Percentiles rank a stretch among this genome's conserved stretches.
phyloP scores from a whole-genome alignment of 1,139 yeast genomes.

The Dujonia santamariae region DNA sequence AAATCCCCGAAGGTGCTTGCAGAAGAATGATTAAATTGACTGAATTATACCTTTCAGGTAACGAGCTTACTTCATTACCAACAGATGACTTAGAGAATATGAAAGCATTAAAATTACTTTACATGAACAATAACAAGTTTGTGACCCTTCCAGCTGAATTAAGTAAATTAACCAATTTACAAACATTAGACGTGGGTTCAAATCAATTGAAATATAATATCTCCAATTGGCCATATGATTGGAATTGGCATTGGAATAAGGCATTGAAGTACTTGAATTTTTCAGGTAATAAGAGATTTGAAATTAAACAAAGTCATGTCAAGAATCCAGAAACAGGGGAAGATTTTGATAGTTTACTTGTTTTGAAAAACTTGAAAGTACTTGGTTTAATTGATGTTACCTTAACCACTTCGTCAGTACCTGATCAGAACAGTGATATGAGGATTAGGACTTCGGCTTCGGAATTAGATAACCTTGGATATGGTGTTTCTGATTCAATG shows the following conservation, averaged over 20 bases:
- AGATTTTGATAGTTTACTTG: slow-evolving; percentile 74
- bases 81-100: slow-evolving; percentile 77
- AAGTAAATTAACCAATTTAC: slow-evolving; percentile 61
- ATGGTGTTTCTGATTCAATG: slow-evolving; percentile 88
- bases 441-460: slow-evolving; percentile 95
- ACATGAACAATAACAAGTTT: slow-evolving; percentile 79
- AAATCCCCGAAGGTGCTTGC: slow-evolving; percentile 73
- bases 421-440: slow-evolving; percentile 80
- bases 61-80: slow-evolving; percentile 73
- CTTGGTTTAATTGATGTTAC: slow-evolving; percentile 95
- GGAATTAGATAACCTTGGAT: slow-evolving; percentile 69
- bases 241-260: slow-evolving; percentile 94
- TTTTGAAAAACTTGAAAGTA: slow-evolving; percentile 65
- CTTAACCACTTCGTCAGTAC: slow-evolving; percentile 75
- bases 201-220: slow-evolving; percentile 89
- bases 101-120: slow-evolving; percentile 56
- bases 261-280: slow-evolving; percentile 78
- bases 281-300: slow-evolving; percentile 90
- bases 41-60: slow-evolving; percentile 82
- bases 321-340: slow-evolving; percentile 45
- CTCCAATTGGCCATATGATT: slow-evolving; percentile 92
- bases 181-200: slow-evolving; percentile 85
- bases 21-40: slow-evolving; percentile 55
- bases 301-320: slow-evolving; percentile 64
- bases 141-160: slow-evolving; percentile 89